Conservation (phyloP, 352 stramenopile genomes). For the Globisporangium iwayamae region DNA sequence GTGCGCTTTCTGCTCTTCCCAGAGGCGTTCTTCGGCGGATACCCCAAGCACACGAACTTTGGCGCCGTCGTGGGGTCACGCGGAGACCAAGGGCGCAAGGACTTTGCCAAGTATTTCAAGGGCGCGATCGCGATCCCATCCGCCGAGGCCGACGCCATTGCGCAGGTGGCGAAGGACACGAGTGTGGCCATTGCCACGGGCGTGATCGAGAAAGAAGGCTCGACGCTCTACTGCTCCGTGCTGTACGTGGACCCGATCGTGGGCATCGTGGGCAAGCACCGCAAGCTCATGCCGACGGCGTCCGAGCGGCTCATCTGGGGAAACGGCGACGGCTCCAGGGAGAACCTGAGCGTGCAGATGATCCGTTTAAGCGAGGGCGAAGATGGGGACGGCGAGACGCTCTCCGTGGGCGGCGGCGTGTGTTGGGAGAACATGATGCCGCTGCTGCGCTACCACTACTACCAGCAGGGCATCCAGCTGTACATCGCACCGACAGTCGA, state of each 20-base stretch:
- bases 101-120: conserved; percentile 21
- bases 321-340: conserved; percentile 20
- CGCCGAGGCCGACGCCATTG: conserved; percentile 19
- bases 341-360: conserved; percentile 20
- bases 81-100: conserved; percentile 16
- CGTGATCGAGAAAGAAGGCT: conserved; percentile 22
- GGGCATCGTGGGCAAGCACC: conserved; percentile 23
- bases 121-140: conserved; percentile 22
- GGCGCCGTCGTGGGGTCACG: conserved; percentile 18
- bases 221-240: conserved; percentile 23
- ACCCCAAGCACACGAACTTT: conserved; percentile 26
- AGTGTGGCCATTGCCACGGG: conserved; percentile 15
- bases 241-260: conserved; percentile 22
- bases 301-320: conserved; percentile 27
- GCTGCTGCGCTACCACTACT: conserved; percentile 25
- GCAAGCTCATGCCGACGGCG: conserved; percentile 28
- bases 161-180: conserved; percentile 11
- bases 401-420: conserved; percentile 20
- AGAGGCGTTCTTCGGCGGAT: conserved; percentile 26
- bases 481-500: conserved; percentile 25
- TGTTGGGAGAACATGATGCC: conserved; percentile 33
- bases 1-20: conserved; percentile 25
- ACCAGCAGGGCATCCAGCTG: conserved; percentile 24
- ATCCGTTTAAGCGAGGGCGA: conserved; percentile 9
- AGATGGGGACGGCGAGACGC: background rate